Base-by-base conservation (phyloP, 371 early-diverging fungal genomes). In the Circinella minor region DNA sequence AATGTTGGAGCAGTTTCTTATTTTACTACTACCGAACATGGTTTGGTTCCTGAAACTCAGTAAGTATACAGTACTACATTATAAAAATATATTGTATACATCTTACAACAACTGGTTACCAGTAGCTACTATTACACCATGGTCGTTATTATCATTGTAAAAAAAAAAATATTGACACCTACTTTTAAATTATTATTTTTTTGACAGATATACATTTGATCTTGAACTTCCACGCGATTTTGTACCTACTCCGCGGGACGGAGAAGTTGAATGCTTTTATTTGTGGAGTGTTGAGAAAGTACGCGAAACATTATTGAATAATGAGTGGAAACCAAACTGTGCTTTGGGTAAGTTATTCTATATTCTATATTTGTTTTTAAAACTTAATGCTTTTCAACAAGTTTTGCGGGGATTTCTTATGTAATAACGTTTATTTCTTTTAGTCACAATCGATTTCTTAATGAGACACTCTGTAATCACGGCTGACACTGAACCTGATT, bases 301-400 rank as follows among this genome's bases (percentile, higher is more conserved):
- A 57, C 77, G 77, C 63, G 73, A 84, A 14, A 81, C 82, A 3
- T 74, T 96, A 47, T 71, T 82, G 4, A 73, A 57, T 0, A 89
- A 86, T 18, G 88, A 92, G 75, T 97, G 96, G 86, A 97, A 94
- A 79, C 93, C 94, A 0, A 96, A 97, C 73, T 92, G 95, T 61
- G 95, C 91, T 0, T 61, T 55, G n/a, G 61, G 54, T 36, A 65
- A 55, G 46, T 38, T 59, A 18, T 15, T 61, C 36, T 38, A 34
- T 38, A n/a, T 27, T 27, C 2, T n/a, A n/a, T n/a, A n/a, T n/a
- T n/a, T 2, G 2, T 27, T 27, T 27, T 27, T 27, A 27, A 1
- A 27, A 27, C 27, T 27, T 1, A 27, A 27, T 27, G 27, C 1
- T 27, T 27, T 27, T 27, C 27, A 27, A 27, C 27, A 27, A 27